These are phyloP conservation scores for Phallus indusiatus DNA, from an alignment of 768 basidiomycete genomes.

Conservation along the genomic window DNA sequence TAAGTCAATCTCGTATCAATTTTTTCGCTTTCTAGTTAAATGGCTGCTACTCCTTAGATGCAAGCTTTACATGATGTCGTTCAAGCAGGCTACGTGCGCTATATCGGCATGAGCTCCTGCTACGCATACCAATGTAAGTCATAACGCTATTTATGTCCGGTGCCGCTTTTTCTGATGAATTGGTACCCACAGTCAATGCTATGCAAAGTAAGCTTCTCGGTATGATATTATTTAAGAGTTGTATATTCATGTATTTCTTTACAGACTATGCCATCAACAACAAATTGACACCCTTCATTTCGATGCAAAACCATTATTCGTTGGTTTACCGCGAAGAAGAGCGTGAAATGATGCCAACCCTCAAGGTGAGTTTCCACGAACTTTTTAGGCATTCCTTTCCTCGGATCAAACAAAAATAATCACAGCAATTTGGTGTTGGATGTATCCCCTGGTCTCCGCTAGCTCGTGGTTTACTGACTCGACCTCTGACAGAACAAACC, in stretches of 20 bases:
- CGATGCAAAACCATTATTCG: conserved; percentile 51
- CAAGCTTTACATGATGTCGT: neutral
- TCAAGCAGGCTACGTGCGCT: neutral
- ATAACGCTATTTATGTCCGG: neutral
- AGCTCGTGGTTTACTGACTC: conserved; percentile 26
- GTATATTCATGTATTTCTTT: neutral
- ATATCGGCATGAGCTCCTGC: neutral
- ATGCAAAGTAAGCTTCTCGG: neutral
- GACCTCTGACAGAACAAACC: conserved; percentile 16
- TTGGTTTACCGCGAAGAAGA: conserved; percentile 58
- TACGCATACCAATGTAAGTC: conserved; percentile 2
- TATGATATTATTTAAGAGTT: neutral
- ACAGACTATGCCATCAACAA: conserved; percentile 33
- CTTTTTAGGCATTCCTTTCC: neutral
- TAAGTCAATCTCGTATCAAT: neutral
- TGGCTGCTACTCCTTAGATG: neutral
- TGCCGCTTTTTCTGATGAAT: neutral
- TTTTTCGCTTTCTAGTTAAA: neutral
- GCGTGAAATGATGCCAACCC: conserved; percentile 51
- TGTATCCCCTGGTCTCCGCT: conserved; percentile 38
- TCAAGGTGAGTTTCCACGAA: conserved; percentile 27
- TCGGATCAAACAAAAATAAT: neutral
- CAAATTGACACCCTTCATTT: conserved; percentile 20
- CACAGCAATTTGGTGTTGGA: conserved; percentile 33
- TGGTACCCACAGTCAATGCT: neutral